phyloP scores from a whole-genome alignment of 2,329 filamentous ascomycete genomes.

The Hypoxylon sp. region DNA sequence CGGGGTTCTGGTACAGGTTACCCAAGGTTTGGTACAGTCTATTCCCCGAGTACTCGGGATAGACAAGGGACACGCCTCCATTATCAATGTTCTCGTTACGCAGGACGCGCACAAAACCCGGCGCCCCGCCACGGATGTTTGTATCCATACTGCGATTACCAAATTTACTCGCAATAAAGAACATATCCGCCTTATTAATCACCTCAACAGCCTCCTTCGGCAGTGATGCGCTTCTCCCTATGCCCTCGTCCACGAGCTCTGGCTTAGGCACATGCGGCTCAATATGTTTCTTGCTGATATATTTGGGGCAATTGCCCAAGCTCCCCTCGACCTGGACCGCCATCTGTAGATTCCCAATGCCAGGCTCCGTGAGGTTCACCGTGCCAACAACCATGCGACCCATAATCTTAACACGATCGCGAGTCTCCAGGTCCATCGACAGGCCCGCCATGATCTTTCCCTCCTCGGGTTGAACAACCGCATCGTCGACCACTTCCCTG shows the following conservation, averaged over 20 bases:
- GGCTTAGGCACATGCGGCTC: constrained; percentile 68
- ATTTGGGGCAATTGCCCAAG: constrained; percentile 89
- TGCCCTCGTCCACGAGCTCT: constrained; percentile 54
- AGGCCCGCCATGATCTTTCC: constrained; percentile 65
- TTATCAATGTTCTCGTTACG: constrained; percentile 65
- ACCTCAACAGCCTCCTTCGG: constrained; percentile 70
- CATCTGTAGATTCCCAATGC: constrained; percentile 64
- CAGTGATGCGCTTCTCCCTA: constrained; percentile 58
- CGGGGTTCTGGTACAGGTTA: constrained; percentile 78
- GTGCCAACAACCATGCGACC: constrained; percentile 78
- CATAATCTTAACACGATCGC: constrained; percentile 81
- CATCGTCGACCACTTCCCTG: constrained; percentile 40
- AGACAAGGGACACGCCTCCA: constrained; percentile 69
- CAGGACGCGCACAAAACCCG: constrained; percentile 80
- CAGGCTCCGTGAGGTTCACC: constrained; percentile 58
- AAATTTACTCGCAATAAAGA: constrained; percentile 82
- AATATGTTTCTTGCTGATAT: constrained; percentile 82
- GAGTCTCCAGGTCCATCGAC: constrained; percentile 74
- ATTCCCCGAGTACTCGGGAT: constrained; percentile 90
- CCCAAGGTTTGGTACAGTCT: constrained; percentile 86
- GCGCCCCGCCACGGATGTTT: constrained; percentile 82
- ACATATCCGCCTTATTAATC: constrained; percentile 76
- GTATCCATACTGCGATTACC: constrained; percentile 80
- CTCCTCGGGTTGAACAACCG: constrained; percentile 54
- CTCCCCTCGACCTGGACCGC: constrained; percentile 79